These are phyloP conservation scores for Scleromitrula shiraiana DNA, from an alignment of 2,329 filamentous ascomycete species.

Conservation along the genomic window DNA sequence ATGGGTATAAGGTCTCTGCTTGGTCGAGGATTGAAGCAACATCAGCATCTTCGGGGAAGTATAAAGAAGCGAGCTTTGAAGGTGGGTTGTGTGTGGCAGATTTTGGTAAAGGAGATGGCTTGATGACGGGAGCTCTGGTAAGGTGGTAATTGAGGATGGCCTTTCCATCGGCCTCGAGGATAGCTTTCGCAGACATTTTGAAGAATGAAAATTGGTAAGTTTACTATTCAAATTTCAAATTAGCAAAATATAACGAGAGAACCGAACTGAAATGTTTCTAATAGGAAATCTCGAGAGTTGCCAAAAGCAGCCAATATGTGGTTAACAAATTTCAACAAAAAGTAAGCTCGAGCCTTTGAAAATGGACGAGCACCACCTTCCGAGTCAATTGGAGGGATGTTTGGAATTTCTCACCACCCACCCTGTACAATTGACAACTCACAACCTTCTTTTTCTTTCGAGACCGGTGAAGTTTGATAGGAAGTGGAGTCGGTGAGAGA, in stretches of 20 bases:
- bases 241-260: neutral
- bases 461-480: neutral
- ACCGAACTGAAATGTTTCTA: no score
- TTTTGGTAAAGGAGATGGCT: constrained; percentile 85
- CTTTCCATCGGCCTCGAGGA: constrained; percentile 99
- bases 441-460: neutral
- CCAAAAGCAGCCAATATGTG: neutral
- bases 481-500: neutral
- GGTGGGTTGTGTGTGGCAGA: constrained; percentile 86
- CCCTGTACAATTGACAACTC: constrained; percentile 8
- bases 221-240: constrained; percentile 4
- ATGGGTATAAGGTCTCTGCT: constrained; percentile 94
- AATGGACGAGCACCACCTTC: neutral
- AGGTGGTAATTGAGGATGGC: constrained; percentile 99
- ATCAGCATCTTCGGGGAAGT: constrained; percentile 84
- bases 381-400: neutral
- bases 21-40: constrained; percentile 82
- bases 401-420: neutral
- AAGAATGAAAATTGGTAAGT: constrained; percentile 16
- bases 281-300: neutral
- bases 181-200: constrained; percentile 91
- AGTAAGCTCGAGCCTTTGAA: neutral
- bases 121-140: constrained; percentile 93
- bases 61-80: constrained; percentile 79
- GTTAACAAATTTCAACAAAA: neutral